Evolutionary conservation across 106 monocot genomes (phyloP).

Genomic region (Platanthera guangdongensis): DNA sequence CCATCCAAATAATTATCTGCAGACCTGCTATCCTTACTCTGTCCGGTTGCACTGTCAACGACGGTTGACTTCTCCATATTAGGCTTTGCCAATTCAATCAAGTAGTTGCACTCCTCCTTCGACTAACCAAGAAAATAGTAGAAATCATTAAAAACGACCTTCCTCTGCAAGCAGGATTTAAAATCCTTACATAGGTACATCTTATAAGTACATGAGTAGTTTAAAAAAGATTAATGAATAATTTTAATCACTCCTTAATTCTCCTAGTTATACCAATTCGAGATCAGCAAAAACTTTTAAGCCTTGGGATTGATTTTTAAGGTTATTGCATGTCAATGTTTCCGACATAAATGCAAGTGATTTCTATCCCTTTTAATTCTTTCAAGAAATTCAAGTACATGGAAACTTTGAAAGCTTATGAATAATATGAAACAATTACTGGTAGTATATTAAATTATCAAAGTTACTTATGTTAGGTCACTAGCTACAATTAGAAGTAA

Average conservation of each 20-base stretch:
- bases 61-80: slow-evolving; percentile 39
- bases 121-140: slow-evolving; percentile 17
- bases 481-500: background rate
- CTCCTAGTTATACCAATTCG: background rate
- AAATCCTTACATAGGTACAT: background rate
- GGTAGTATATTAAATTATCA: background rate
- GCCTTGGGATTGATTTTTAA: background rate
- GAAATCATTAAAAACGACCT: background rate
- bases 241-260: background rate
- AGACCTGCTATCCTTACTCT: slow-evolving; percentile 35
- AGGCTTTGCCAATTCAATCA: slow-evolving; percentile 37
- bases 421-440: background rate
- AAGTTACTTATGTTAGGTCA: background rate
- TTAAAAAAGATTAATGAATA: background rate
- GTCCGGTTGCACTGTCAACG: slow-evolving; percentile 30
- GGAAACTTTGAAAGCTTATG: background rate
- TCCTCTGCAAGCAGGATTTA: background rate
- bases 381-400: background rate
- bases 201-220: background rate
- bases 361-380: background rate
- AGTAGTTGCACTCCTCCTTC: slow-evolving; percentile 34
- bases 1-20: background rate
- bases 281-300: background rate
- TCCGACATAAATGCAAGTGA: background rate
- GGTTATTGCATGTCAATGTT: background rate